Evolutionary conservation across 768 basidiomycete genomes (phyloP).

Genomic region (button mushroom (Agaricus bisporus)): DNA sequence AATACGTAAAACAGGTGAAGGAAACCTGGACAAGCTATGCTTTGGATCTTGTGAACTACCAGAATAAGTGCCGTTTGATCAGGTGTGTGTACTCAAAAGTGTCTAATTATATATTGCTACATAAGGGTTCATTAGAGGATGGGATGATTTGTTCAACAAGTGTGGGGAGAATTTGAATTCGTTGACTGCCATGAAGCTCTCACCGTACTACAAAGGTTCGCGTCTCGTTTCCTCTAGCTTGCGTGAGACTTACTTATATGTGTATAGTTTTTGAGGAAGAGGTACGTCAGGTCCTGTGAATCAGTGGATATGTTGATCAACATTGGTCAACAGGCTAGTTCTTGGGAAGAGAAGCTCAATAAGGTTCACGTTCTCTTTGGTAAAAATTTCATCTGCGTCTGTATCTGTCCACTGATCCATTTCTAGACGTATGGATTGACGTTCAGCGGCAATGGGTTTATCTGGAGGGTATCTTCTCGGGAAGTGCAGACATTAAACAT

Average conservation of each 20-base stretch:
- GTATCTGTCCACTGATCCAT: constrained; percentile 7
- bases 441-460: constrained; percentile 99
- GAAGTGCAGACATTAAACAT: constrained; percentile 99
- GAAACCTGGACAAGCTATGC: constrained; percentile 97
- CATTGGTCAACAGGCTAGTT: constrained; percentile 49
- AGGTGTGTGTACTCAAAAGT: constrained; percentile 35
- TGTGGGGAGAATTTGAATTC: constrained; percentile 98
- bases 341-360: constrained; percentile 97
- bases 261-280: constrained; percentile 82
- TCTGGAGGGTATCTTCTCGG: constrained; percentile 98
- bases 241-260: background rate
- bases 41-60: constrained; percentile 94
- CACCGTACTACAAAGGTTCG: constrained; percentile 94
- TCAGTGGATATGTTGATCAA: constrained; percentile 9
- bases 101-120: background rate
- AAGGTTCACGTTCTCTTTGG: constrained; percentile 95
- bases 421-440: constrained; percentile 96
- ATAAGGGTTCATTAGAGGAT: constrained; percentile 51
- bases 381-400: constrained; percentile 23
- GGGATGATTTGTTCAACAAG: constrained; percentile 96
- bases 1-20: constrained; percentile 94
- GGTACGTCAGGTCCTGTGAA: constrained; percentile 26
- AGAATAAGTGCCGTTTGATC: constrained; percentile 97
- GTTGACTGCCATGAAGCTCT: constrained; percentile 93
- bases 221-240: background rate